Base-by-base conservation (phyloP, 2,329 filamentous ascomycete genomes). In the Myotisia sp. region DNA sequence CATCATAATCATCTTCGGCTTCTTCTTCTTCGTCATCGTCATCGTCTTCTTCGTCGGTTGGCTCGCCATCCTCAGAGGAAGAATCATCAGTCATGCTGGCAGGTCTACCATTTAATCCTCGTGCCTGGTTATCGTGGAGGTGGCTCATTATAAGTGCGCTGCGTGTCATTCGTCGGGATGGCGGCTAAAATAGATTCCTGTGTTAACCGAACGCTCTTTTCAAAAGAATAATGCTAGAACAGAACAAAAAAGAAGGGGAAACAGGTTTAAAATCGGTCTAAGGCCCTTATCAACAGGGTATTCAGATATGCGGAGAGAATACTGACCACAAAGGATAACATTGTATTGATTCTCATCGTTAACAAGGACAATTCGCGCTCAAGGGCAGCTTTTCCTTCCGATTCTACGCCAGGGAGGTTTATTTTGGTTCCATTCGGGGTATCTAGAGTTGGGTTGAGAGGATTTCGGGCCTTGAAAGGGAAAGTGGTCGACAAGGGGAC, bases 311-410 rank as follows among this genome's bases (percentile, higher is more conserved):
- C 20, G 8, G 26, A n/a, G n/a, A n/a, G n/a, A 33, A 5, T 49
- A 49, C 52, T 54, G 50, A 70, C 72, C 44, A 81, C 79, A 60
- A 79, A 79, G 47, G 74, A 74, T 64, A 95, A 86, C 47, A 95
- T 73, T 44, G 77, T 74, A 44, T 85, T 79, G 46, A 95, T 74
- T 45, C 90, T 71, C 41, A 76, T 63, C 39, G 78, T 72, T 43
- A 95, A 71, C 37, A 81, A 78, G 33, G 78, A 72, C 38, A 98
- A 71, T 61, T 95, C 87, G 40, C 70, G 68, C 61, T 95, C 85
- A 41, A 95, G 72, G 20, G 70, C 70, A 45, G 71, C 68, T 62
- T 95, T 95, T 45, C 79, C 79, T 22, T 73, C 60, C 28, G 72
- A 79, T 39, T 84, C 71, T 38, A 73, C 69, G 38, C 90, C 90